A percentile compares a stretch with the other conserved stretches of the same genome.
Evolutionary conservation across 2,329 filamentous ascomycete species (phyloP).

Genomic region (Apiospora arundinis): DNA sequence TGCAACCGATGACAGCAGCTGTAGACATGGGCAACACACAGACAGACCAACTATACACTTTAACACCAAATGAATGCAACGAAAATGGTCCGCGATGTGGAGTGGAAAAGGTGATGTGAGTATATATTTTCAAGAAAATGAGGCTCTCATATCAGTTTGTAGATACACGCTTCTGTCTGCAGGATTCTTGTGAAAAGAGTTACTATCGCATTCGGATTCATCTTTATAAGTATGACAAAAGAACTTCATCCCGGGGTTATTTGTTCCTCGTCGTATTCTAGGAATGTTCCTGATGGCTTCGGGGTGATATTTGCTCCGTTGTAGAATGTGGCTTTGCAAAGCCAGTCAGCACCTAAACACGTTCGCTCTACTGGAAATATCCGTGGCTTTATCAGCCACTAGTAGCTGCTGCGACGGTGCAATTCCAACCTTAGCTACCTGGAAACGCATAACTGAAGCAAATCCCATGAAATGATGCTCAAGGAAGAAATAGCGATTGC

Average conservation of each 20-base stretch:
- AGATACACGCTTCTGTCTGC: neutral
- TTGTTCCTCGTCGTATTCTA: neutral
- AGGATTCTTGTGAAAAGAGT: neutral
- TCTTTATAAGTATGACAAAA: neutral
- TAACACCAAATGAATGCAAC: too few species aligned
- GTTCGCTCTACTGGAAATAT: neutral
- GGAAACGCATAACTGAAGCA: too few species aligned
- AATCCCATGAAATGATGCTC: neutral
- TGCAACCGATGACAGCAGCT: conserved; percentile 66
- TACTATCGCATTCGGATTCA: neutral
- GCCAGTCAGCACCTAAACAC: neutral
- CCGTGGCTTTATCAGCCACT: neutral
- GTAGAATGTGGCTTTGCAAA: neutral
- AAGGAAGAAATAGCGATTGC: too few species aligned
- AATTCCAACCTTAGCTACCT: too few species aligned
- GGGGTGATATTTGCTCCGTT: neutral
- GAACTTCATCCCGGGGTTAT: neutral
- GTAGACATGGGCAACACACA: conserved; percentile 47
- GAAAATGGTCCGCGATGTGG: too few species aligned
- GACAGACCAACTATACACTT: neutral
- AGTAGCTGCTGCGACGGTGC: neutral
- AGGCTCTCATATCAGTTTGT: neutral
- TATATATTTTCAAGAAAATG: neutral
- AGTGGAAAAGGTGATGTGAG: too few species aligned
- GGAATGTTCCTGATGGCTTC: neutral